phyloP scores from a whole-genome alignment of 495 filamentous ascomycete species.

The Glutinoglossum americanum region DNA sequence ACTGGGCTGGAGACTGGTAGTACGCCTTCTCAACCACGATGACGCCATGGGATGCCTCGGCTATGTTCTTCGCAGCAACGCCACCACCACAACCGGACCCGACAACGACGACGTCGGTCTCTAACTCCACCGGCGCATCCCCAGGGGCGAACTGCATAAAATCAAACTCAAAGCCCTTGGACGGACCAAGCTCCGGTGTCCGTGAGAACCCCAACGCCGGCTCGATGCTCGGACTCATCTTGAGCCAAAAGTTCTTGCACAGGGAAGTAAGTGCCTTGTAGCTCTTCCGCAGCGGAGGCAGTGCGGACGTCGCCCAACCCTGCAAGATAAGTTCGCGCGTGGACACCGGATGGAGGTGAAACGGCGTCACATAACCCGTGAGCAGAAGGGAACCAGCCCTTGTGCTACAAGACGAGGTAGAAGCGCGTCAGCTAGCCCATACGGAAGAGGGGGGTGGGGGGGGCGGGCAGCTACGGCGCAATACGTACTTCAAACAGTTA shows the following conservation, averaged over 20 bases:
- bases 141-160: constrained; percentile 30
- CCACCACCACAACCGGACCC: constrained; percentile 79
- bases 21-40: constrained; percentile 69
- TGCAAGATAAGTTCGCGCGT: constrained; percentile 38
- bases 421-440: background rate
- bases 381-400: constrained; percentile 42
- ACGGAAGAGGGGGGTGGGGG: no score
- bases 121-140: constrained; percentile 30
- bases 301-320: constrained; percentile 33
- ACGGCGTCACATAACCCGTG: constrained; percentile 38
- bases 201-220: constrained; percentile 40
- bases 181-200: constrained; percentile 36
- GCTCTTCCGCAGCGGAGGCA: constrained; percentile 33
- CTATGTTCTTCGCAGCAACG: constrained; percentile 60
- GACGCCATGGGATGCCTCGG: constrained; percentile 50
- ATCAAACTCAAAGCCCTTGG: constrained; percentile 29
- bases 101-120: constrained; percentile 67
- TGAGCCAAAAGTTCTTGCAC: constrained; percentile 35
- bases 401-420: constrained; percentile 24
- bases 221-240: constrained; percentile 32
- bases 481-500: constrained; percentile 30
- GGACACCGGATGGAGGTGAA: constrained; percentile 38
- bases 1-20: constrained; percentile 43
- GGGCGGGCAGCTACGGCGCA: background rate
- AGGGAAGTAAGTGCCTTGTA: constrained; percentile 33